Percentiles rank a stretch among this genome's conserved stretches.
Evolutionary conservation across 192 early-diverging fungal species (phyloP).

Genomic region (Ramicandelaber brevisporus): DNA sequence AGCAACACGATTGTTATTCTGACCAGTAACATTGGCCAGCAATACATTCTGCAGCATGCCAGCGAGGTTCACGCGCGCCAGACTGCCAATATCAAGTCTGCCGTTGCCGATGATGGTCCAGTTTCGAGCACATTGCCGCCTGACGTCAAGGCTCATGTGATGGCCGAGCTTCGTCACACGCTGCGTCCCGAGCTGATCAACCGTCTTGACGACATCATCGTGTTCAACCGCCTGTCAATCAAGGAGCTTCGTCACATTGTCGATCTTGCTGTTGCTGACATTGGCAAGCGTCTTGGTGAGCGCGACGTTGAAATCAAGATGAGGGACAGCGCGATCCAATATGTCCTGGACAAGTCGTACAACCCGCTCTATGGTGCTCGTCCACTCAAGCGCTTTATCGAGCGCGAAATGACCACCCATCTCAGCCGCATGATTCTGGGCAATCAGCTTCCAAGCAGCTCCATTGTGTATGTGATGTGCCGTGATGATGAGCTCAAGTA

Average conservation of each 20-base stretch:
- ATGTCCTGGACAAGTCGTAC: constrained; percentile 55
- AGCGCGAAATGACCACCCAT: constrained; percentile 61
- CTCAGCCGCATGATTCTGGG: constrained; percentile 41
- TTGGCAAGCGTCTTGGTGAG: constrained; percentile 40
- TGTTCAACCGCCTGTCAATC: constrained; percentile 46
- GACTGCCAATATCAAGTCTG: too few species aligned
- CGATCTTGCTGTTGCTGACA: constrained; percentile 32
- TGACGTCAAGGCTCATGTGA: constrained; percentile 28
- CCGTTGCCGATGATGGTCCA: constrained; percentile 2
- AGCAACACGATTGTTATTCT: constrained; percentile 88
- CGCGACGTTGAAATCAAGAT: constrained; percentile 45
- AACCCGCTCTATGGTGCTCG: constrained; percentile 89
- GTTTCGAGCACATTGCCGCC: constrained; percentile 8
- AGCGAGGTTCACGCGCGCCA: constrained; percentile 6
- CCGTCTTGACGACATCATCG: constrained; percentile 80
- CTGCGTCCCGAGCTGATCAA: constrained; percentile 94
- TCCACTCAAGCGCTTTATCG: constrained; percentile 71
- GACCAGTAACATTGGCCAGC: constrained; percentile 70
- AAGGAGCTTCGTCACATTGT: constrained; percentile 44
- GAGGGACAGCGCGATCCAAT: constrained; percentile 39
- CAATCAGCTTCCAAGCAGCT: constrained; percentile 30
- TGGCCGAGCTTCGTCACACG: constrained; percentile 47
- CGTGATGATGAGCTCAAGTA: too few species aligned
- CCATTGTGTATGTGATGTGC: too few species aligned
- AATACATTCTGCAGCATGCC: constrained; percentile 20